Evolutionary conservation across 176 grass and related monocot genomes (phyloP).

Genomic region (Triticum monococcum): DNA sequence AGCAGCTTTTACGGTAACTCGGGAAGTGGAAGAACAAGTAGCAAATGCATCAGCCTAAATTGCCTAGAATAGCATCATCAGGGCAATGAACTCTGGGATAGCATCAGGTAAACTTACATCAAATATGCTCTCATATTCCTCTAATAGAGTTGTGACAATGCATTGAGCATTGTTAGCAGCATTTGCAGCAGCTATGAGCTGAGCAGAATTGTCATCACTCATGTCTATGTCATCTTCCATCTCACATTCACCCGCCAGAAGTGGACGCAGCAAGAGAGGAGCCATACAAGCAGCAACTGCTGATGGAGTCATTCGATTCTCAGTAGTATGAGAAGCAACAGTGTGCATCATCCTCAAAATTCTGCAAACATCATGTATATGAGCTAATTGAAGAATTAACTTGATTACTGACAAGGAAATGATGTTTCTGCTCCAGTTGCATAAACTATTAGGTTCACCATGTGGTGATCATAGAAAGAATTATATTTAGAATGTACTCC

Average conservation of each 20-base stretch:
- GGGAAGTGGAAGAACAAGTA: background rate
- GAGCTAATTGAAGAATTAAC: conserved; percentile 22
- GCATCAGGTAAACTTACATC: conserved; percentile 62
- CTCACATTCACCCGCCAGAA: conserved; percentile 99
- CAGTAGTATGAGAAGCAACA: conserved; percentile 73
- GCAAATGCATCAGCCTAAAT: background rate
- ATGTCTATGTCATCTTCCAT: conserved; percentile 92
- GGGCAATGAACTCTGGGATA: conserved; percentile 9
- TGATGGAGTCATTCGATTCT: conserved; percentile 92
- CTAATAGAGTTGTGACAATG: conserved; percentile 83
- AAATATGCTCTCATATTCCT: conserved; percentile 90
- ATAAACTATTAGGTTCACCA: conserved; percentile 10
- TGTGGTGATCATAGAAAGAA: background rate
- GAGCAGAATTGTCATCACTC: conserved; percentile 79
- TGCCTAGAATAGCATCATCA: conserved; percentile 16
- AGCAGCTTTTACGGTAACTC: background rate
- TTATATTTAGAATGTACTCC: background rate
- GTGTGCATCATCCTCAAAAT: conserved; percentile 97
- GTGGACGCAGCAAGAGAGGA: conserved; percentile 85
- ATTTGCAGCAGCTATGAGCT: conserved; percentile 96
- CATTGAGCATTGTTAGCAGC: conserved; percentile 97
- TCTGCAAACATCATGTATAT: conserved; percentile 45
- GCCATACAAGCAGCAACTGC: conserved; percentile 99
- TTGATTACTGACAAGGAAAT: background rate
- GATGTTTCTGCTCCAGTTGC: conserved; percentile 8